Conservation (phyloP, 345 rosid genomes). For the Leavenworthia alabamica region DNA sequence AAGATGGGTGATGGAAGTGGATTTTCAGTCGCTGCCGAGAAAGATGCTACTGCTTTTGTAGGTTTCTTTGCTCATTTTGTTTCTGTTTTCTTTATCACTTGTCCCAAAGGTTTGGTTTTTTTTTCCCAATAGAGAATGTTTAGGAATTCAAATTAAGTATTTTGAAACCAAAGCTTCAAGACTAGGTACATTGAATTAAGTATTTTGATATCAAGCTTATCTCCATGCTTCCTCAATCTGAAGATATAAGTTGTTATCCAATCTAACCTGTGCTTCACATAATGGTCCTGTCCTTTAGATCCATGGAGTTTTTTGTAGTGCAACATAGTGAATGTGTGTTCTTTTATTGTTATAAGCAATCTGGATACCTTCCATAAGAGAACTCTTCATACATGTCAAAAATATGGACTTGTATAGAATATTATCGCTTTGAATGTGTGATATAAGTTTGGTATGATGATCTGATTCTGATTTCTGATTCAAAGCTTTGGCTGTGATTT, state of each 20-base stretch:
- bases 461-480: slow-evolving; percentile 3
- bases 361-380: too few relatives aligned
- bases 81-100: slow-evolving; percentile 1
- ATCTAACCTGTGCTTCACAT: not conserved
- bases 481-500: slow-evolving; percentile 2
- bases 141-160: not conserved
- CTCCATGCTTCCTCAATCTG: not conserved
- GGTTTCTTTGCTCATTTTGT: slow-evolving; percentile 51
- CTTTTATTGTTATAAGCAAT: not conserved
- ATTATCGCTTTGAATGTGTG: not conserved
- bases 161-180: too few relatives aligned
- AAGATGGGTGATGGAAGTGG: slow-evolving; percentile 87
- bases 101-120: not conserved
- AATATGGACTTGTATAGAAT: not conserved
- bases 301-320: not conserved
- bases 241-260: not conserved
- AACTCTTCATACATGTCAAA: not conserved
- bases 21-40: slow-evolving; percentile 70
- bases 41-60: slow-evolving; percentile 58
- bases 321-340: not conserved
- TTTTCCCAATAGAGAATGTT: not conserved
- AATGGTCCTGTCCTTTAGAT: not conserved
- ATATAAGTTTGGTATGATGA: not conserved
- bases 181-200: not conserved
- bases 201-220: not conserved